Evolutionary conservation across 148 eudicot genomes (phyloP).

Genomic region (Arctostaphylos glauca): DNA sequence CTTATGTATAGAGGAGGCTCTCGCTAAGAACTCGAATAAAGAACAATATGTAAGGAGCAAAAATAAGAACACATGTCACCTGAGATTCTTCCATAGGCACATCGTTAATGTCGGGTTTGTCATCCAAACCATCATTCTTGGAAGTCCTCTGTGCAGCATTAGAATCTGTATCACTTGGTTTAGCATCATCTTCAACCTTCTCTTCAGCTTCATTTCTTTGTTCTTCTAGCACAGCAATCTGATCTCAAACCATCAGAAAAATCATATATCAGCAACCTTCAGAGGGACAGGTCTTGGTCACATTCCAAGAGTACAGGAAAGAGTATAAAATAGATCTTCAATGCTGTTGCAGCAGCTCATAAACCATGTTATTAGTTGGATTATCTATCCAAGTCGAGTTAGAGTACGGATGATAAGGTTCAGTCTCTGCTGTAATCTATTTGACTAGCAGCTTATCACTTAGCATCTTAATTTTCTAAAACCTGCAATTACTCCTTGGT

Average conservation of each 20-base stretch:
- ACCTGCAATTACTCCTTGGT: not conserved
- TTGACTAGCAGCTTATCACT: not conserved
- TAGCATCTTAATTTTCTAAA: not conserved
- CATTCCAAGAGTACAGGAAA: not conserved
- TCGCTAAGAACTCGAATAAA: not conserved
- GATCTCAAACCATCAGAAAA: conserved; percentile 17
- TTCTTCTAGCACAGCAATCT: conserved; percentile 82
- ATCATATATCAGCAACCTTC: conserved; percentile 7
- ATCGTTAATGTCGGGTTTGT: conserved; percentile 85
- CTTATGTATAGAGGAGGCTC: not conserved
- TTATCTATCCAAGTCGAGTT: not conserved
- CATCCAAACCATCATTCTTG: conserved; percentile 40
- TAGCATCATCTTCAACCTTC: conserved; percentile 60
- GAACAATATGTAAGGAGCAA: not conserved
- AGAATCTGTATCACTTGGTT: conserved; percentile 34
- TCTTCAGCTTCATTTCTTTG: conserved; percentile 62
- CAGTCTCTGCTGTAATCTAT: not conserved
- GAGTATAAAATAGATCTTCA: not conserved
- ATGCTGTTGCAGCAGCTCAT: not conserved
- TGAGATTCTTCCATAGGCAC: conserved; percentile 74
- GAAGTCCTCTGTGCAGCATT: conserved; percentile 33
- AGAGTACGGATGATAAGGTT: not conserved
- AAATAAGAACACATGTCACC: conserved; percentile 36
- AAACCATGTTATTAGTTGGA: not conserved
- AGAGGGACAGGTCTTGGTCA: not conserved